Conservation (phyloP, 1,284 basidiomycete genomes). For the Marasmius sp. region DNA sequence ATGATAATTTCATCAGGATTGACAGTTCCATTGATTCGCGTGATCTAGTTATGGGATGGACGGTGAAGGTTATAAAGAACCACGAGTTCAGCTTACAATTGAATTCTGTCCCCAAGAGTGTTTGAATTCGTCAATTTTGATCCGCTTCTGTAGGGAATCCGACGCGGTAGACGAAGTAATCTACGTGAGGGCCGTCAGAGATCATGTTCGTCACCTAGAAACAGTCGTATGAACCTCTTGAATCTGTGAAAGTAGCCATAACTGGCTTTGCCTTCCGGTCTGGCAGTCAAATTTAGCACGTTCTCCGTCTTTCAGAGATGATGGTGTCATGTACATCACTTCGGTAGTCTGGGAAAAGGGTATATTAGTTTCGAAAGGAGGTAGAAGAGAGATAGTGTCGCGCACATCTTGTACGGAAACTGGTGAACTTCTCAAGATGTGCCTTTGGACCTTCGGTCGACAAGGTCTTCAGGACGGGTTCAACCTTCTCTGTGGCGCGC, state of each 20-base stretch:
- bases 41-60: constrained; percentile 46
- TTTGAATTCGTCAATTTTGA: constrained; percentile 77
- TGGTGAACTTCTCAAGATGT: constrained; percentile 74
- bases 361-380: constrained; percentile 25
- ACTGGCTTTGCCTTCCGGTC: constrained; percentile 80
- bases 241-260: constrained; percentile 81
- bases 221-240: constrained; percentile 48
- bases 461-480: constrained; percentile 62
- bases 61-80: constrained; percentile 13
- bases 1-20: constrained; percentile 61
- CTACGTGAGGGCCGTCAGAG: constrained; percentile 35
- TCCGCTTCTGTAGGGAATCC: constrained; percentile 49
- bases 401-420: constrained; percentile 71
- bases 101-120: constrained; percentile 94
- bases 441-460: constrained; percentile 66
- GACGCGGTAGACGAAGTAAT: constrained; percentile 65
- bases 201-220: not conserved
- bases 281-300: constrained; percentile 27
- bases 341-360: constrained; percentile 64
- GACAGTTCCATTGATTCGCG: constrained; percentile 71
- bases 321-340: constrained; percentile 55
- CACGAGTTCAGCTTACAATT: constrained; percentile 54
- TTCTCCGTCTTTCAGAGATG: constrained; percentile 12
- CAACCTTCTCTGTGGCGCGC: constrained; percentile 58
- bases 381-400: constrained; percentile 33